phyloP scores from a whole-genome alignment of 2,329 filamentous ascomycete genomes.

The Fusarium metavorans region DNA sequence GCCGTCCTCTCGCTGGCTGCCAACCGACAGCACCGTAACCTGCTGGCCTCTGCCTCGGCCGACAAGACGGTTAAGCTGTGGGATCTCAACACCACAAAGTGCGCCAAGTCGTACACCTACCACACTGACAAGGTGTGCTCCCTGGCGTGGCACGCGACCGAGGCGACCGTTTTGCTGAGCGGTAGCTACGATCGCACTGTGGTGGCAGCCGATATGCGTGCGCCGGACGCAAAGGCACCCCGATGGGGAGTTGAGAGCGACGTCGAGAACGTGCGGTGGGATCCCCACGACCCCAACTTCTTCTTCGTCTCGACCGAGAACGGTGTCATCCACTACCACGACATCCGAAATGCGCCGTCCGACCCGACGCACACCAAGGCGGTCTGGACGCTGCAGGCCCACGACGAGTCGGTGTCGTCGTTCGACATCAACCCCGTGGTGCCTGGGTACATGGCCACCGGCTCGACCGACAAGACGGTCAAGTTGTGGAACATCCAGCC shows the following conservation, averaged over 20 bases:
- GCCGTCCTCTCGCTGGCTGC: conserved; percentile 91
- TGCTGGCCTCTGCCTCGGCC: conserved; percentile 93
- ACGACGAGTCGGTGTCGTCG: conserved; percentile 90
- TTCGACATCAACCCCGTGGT: conserved; percentile 93
- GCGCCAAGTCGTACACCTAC: conserved; percentile 94
- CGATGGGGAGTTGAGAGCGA: conserved; percentile 96
- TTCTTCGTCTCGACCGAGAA: conserved; percentile 97
- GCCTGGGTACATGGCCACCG: conserved; percentile 92
- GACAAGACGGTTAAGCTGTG: conserved; percentile 98
- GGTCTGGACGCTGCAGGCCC: conserved; percentile 94
- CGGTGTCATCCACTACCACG: conserved; percentile 92
- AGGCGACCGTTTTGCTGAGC: conserved; percentile 89
- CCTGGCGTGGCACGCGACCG: conserved; percentile 89
- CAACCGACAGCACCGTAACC: conserved; percentile 92
- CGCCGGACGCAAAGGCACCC: conserved; percentile 83
- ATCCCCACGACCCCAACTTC: conserved; percentile 90
- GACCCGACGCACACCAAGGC: conserved; percentile 82
- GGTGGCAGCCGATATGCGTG: conserved; percentile 95
- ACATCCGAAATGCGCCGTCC: conserved; percentile 80
- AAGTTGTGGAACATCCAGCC: conserved; percentile 95
- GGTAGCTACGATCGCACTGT: conserved; percentile 96
- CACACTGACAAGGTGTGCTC: conserved; percentile 99
- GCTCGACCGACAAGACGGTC: conserved; percentile 92
- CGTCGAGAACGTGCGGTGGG: conserved; percentile 92
- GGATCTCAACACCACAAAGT: conserved; percentile 92